Conservation (phyloP, 164 flowering plant species). For the Macadamia integrifolia region DNA sequence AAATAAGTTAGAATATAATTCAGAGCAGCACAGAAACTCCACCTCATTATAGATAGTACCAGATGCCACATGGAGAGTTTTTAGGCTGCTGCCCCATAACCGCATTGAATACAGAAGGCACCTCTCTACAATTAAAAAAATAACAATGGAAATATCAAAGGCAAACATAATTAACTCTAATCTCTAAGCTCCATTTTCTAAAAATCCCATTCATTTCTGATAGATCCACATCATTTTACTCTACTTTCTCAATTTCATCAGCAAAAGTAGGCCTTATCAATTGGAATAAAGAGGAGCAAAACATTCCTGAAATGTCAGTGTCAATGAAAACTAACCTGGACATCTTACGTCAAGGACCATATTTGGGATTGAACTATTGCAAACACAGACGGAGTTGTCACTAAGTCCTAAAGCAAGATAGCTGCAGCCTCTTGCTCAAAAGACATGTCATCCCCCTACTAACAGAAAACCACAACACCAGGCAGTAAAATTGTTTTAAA, state of each 20-base stretch:
- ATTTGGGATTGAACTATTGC: slow-evolving; percentile 47
- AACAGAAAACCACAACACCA: slow-evolving; percentile 13
- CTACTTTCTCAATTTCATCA: neutral
- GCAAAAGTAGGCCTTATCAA: neutral
- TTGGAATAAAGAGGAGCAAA: neutral
- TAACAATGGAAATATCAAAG: neutral
- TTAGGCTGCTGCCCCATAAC: slow-evolving; percentile 64
- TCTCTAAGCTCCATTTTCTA: neutral
- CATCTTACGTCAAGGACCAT: slow-evolving; percentile 48
- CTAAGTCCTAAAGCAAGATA: slow-evolving; percentile 83
- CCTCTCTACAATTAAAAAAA: slow-evolving; percentile 42
- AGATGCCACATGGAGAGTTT: slow-evolving; percentile 67
- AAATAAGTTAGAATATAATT: too few species aligned
- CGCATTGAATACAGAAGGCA: slow-evolving; percentile 89
- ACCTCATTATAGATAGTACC: slow-evolving; percentile 98
- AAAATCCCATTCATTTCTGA: too few species aligned
- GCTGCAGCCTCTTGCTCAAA: slow-evolving; percentile 16
- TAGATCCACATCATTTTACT: too few species aligned
- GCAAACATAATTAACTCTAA: neutral
- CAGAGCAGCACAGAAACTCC: neutral
- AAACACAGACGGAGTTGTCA: slow-evolving; percentile 64
- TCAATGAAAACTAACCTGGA: slow-evolving; percentile 50
- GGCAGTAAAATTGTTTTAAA: slow-evolving; percentile 1
- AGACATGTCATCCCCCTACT: slow-evolving; percentile 25
- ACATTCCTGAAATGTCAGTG: neutral